Conservation (phyloP, 805 yeast genomes). For the Suhomyces canberraensis region DNA sequence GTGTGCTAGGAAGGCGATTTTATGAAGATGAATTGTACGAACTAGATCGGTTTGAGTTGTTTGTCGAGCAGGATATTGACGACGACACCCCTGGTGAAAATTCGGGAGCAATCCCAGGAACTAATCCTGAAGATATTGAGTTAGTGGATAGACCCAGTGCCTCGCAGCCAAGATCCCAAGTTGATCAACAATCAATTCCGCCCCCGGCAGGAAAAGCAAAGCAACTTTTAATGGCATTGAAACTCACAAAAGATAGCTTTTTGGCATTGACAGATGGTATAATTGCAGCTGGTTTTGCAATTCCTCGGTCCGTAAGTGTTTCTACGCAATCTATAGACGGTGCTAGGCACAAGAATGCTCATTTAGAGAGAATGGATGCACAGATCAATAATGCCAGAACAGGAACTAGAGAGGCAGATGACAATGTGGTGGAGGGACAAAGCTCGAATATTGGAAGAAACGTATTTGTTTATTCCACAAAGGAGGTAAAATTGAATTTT, state of each 20-base stretch:
- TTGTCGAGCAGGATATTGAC: constrained; percentile 34
- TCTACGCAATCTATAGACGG: constrained; percentile 16
- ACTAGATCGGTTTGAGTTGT: constrained; percentile 37
- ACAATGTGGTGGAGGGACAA: not conserved
- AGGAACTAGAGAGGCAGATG: not conserved
- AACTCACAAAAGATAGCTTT: constrained; percentile 34
- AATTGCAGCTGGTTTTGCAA: constrained; percentile 57
- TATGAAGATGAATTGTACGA: constrained; percentile 62
- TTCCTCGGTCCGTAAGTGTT: constrained; percentile 48
- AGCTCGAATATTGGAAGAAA: constrained; percentile 20
- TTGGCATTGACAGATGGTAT: constrained; percentile 49
- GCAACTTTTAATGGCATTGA: constrained; percentile 4
- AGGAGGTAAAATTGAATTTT: constrained; percentile 29
- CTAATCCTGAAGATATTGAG: not conserved
- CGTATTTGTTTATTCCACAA: constrained; percentile 37
- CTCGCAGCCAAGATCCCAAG: not conserved
- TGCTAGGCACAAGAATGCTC: constrained; percentile 9
- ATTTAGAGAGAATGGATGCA: constrained; percentile 4
- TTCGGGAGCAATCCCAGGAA: not conserved
- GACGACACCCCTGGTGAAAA: constrained; percentile 8
- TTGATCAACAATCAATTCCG: not conserved
- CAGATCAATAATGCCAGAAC: constrained; percentile 1
- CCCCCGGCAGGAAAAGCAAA: constrained; percentile 1
- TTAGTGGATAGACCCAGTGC: not conserved
- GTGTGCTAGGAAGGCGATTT: constrained; percentile 70